Percentiles rank a stretch among this genome's conserved stretches.
phyloP scores from a whole-genome alignment of 306 rosid genomes.

The Acacia melanoxylon region DNA sequence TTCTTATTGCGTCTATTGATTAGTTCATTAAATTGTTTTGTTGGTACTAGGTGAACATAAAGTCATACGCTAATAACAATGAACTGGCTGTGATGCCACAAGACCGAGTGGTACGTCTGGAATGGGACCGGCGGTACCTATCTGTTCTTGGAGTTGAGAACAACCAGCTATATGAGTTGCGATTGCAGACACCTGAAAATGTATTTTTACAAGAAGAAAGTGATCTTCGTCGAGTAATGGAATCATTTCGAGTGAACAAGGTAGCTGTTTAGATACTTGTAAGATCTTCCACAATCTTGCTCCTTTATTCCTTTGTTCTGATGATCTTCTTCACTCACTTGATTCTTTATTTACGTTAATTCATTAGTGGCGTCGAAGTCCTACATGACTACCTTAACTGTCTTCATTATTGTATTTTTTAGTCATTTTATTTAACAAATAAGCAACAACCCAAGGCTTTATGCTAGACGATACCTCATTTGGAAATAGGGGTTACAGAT shows the following conservation, averaged over 20 bases:
- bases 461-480: background rate
- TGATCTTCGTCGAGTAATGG: slow-evolving; percentile 83
- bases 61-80: slow-evolving; percentile 89
- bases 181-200: slow-evolving; percentile 89
- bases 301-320: background rate
- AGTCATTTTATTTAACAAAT: background rate
- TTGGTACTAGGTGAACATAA: slow-evolving; percentile 73
- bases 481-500: slow-evolving; percentile 45
- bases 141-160: slow-evolving; percentile 97
- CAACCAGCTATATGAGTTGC: slow-evolving; percentile 79
- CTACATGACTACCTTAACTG: background rate
- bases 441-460: background rate
- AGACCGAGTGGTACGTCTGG: slow-evolving; percentile 78
- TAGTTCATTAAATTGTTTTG: slow-evolving; percentile 17
- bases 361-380: slow-evolving; percentile 1
- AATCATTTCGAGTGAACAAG: slow-evolving; percentile 88
- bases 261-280: slow-evolving; percentile 28
- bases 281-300: background rate
- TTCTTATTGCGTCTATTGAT: background rate
- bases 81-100: slow-evolving; percentile 96
- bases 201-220: slow-evolving; percentile 73
- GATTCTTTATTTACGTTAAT: background rate
- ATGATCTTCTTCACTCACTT: background rate
- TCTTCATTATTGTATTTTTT: slow-evolving; percentile 5
- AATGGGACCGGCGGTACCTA: slow-evolving; percentile 90